A percentile compares a stretch with the other conserved stretches of the same genome.
Conservation (phyloP, 208 protist species). For the Porcisia hertigi region DNA sequence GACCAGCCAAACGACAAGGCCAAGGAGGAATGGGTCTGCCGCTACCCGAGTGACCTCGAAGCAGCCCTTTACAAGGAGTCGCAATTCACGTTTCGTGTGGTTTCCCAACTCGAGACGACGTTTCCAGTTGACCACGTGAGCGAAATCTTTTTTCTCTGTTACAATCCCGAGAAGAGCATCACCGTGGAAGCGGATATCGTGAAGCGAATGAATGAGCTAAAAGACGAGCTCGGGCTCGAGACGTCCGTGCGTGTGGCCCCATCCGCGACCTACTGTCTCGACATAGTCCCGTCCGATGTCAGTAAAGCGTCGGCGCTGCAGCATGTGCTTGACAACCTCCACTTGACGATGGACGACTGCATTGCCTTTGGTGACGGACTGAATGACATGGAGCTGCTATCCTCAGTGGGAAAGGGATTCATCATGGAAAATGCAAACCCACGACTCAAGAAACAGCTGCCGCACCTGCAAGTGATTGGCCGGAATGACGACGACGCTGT, state of each 20-base stretch:
- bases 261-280: slow-evolving; percentile 58
- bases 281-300: slow-evolving; percentile 53
- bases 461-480: slow-evolving; percentile 65
- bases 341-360: slow-evolving; percentile 50
- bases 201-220: slow-evolving; percentile 30
- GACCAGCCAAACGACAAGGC: slow-evolving; percentile 52
- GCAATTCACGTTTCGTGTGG: slow-evolving; percentile 44
- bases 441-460: slow-evolving; percentile 54
- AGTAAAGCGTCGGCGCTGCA: slow-evolving; percentile 67
- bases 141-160: slow-evolving; percentile 71
- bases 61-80: slow-evolving; percentile 50
- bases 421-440: slow-evolving; percentile 70
- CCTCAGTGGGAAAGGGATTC: slow-evolving; percentile 58
- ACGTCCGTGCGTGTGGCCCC: slow-evolving; percentile 44
- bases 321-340: slow-evolving; percentile 50
- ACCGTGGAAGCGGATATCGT: slow-evolving; percentile 39
- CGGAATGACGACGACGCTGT: slow-evolving; percentile 71
- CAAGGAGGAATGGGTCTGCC: slow-evolving; percentile 60
- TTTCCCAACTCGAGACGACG: slow-evolving; percentile 46
- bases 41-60: slow-evolving; percentile 48
- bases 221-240: slow-evolving; percentile 22
- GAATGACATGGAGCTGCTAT: slow-evolving; percentile 74
- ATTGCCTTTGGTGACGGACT: slow-evolving; percentile 76
- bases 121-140: slow-evolving; percentile 57
- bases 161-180: slow-evolving; percentile 40